Evolutionary conservation across 2,329 filamentous ascomycete genomes (phyloP), one percentile per base, ranked within the genome.

Genomic region (Colletotrichum euphorbiae): DNA sequence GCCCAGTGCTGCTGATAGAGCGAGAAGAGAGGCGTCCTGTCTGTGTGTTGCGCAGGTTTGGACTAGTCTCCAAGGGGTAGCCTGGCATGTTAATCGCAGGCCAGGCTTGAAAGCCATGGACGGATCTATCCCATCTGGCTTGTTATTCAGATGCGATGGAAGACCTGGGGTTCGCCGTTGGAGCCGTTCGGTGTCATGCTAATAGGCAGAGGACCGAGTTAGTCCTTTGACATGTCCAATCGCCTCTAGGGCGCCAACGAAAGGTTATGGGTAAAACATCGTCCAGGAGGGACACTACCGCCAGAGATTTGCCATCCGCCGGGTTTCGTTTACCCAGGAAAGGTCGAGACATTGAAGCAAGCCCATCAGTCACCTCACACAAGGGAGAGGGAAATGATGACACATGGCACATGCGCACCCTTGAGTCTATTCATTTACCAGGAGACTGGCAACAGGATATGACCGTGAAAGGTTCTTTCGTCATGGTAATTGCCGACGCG

Each of bases 11-110:
- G 40, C 40, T 15, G 36, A 60, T 59, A 65, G 40, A 55, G 36
- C 24, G 17, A 60, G 42, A 55, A 55, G 42, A 62, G 43, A 48
- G 12, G 54, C 61, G 55, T 51, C 61, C 36, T 38, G 66, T 69
- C 66, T 66, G 61, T 69, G 61, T 54, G 61, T 65, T 42, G 15
- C 40, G 48, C 54, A 15, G 62, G 43, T 57, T 31, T 46, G 28
- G 21, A 36, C 48, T 66, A 69, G 55, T 33, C 55, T 66, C 50
- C 66, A 65, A 69, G 46, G 66, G 66, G 61, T 24, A 69, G 66
- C 66, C 66, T 33, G 55, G 66, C 42, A 40, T 60, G 61, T 33
- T 55, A 40, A 60, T 66, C 46, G 40, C 31, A 48, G 33, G 48
- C 52, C 54, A 38, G 51, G 31, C 31, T 60, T 54, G 40, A 59